phyloP scores from a whole-genome alignment of 2,329 filamentous ascomycete species.

The Massarina eburnea region DNA sequence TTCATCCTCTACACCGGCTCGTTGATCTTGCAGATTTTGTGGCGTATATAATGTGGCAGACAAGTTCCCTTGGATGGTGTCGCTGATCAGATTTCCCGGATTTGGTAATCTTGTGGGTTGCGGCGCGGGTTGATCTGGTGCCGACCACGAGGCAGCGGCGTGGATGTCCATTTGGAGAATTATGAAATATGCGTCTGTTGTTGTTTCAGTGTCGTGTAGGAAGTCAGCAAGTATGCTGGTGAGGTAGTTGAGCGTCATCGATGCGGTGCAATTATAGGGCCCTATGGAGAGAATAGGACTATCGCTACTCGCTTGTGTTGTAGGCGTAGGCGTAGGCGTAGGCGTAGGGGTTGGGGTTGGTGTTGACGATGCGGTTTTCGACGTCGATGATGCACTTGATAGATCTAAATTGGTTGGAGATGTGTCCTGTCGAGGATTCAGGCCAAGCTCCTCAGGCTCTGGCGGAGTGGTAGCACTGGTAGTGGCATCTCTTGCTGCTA shows the following conservation, averaged over 20 bases:
- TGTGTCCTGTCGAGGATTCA: slow-evolving; percentile 1
- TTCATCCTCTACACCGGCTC: slow-evolving; percentile 58
- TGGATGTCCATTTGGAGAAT: slow-evolving; percentile 63
- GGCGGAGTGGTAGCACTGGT: slow-evolving; percentile 3
- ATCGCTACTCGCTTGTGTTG: slow-evolving; percentile 20
- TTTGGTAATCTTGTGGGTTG: slow-evolving; percentile 50
- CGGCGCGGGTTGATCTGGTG: slow-evolving; percentile 47
- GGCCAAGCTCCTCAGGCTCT: background rate
- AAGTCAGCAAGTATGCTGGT: slow-evolving; percentile 55
- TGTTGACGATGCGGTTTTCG: background rate
- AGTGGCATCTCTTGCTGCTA: background rate
- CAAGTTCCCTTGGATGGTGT: slow-evolving; percentile 51
- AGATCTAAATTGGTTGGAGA: slow-evolving; percentile 2
- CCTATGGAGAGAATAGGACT: slow-evolving; percentile 51
- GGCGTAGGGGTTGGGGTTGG: background rate
- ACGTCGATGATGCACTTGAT: background rate
- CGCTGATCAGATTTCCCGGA: slow-evolving; percentile 48
- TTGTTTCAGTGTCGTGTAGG: slow-evolving; percentile 55
- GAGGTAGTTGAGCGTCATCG: slow-evolving; percentile 54
- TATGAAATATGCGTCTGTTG: slow-evolving; percentile 56
- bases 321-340: background rate
- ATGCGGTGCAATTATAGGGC: slow-evolving; percentile 55
- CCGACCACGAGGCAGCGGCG: slow-evolving; percentile 46
- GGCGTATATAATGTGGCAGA: slow-evolving; percentile 59
- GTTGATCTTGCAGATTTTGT: slow-evolving; percentile 50